Base-by-base conservation (phyloP, 148 eudicot species). In the Heliamphora exappendiculata region DNA sequence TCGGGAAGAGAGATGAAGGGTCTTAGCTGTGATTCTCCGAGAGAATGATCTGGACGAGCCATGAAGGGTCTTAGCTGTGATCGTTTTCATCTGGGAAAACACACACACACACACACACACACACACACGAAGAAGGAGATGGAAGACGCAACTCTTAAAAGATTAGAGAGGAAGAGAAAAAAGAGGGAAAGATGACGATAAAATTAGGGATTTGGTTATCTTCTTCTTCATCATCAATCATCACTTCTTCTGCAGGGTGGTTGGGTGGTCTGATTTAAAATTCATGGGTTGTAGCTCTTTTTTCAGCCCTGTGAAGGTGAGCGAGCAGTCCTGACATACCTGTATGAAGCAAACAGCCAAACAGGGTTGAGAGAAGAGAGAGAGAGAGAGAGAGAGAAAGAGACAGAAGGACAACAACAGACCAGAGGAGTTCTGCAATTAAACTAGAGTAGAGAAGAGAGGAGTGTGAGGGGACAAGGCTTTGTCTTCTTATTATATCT, bases 31-130 rank as follows among this genome's bases (percentile, higher is more conserved):
- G n/a, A n/a, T n/a, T 75, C 99, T 89, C 67, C 89, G 87, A 8
- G 99, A 95, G 86, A 91, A 89, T 6, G 99, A 95, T 85, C 93
- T 87, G 34, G 99, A 91, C 36, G 85, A 67, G 57, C 88, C 92
- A 1, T 88, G 89, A 17, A 88, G 86, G 65, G 83, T 81, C 73
- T 81, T 86, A 34, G 89, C 84, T 88, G 89, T 89, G 86, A 92
- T 91, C 67, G 96, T 81, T 83, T 81, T 95, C 98, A 90, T 89
- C 3, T 71, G 34, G 72, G 76, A 41, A 55, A 70, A 12, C 37
- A 39, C 26, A 17, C 55, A 81, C n/a, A 22, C 47, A 53, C 55
- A 59, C 22, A 67, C n/a, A 20, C 44, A 69, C 14, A 33, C 29
- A 54, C 55, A 10, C 31, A 11, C 13, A 28, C 7, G 42, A 41